Evolutionary conservation across 306 rosid species (phyloP), one percentile per base, ranked within the genome.

Genomic region (Pachyrhizus erosus): DNA sequence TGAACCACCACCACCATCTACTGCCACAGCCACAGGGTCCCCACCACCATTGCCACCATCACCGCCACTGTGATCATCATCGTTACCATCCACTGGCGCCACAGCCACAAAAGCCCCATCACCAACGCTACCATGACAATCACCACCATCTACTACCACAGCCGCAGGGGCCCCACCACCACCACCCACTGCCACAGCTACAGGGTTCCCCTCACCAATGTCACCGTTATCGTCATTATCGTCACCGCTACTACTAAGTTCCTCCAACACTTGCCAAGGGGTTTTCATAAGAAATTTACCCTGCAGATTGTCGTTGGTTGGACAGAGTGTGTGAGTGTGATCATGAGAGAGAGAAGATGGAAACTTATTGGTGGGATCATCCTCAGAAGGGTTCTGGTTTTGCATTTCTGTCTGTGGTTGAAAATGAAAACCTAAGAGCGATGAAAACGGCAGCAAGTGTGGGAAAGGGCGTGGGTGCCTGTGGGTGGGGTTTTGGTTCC

Each of bases 251-350:
- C 12, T 11, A 0, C 1, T 24, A 6, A 78, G 49, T 29, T 62
- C 87, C 3, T 17, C 62, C 26, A 78, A 7, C 43, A 78, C 87
- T 72, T 84, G 43, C 9, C 13, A 5, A 3, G 76, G 24, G 7
- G 64, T 62, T 62, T 84, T 64, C 65, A 9, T 13, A 11, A 1
- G 7, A 37, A 37, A 5, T 5, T 8, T 31, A 14, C 14, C 80
- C 42, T 20, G 5, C 0, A 15, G 31, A 68, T 11, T 7, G 52
- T 60, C 34, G 13, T 4, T n/a, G 29, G 51, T 15, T 7, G 13
- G 72, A 24, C 48, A 33, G 46, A 1, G 66, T 15, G 33, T 11
- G 58, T n/a, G 31, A 33, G 66, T 24, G 12, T 31, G 34, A 31
- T 15, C 26, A n/a, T 13, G 26, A 13, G 61, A 42, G 66, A 75